Evolutionary conservation across 148 eudicot genomes (phyloP).

Genomic region (Chenopodium quinoa): DNA sequence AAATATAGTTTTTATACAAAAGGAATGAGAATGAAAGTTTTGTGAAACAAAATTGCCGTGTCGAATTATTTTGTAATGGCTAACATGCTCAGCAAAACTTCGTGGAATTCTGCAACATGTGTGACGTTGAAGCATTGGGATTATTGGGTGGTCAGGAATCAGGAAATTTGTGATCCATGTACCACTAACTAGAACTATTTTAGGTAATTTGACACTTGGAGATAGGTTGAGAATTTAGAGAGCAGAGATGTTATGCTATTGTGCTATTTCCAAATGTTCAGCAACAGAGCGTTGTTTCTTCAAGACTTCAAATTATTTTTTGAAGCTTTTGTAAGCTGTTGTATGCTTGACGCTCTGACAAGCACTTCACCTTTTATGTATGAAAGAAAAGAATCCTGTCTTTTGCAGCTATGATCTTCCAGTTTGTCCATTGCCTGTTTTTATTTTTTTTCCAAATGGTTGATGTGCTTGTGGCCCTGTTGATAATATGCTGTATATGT

Average conservation of each 20-base stretch:
- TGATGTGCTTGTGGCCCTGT: background rate
- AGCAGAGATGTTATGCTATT: too few species aligned
- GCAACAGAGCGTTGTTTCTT: too few species aligned
- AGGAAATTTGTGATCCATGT: background rate
- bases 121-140: background rate
- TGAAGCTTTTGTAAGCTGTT: background rate
- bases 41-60: background rate
- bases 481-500: background rate
- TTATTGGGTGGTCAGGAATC: background rate
- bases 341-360: background rate
- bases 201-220: too few species aligned
- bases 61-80: background rate
- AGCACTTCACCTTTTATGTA: background rate
- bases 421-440: background rate
- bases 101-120: background rate
- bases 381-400: background rate
- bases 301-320: background rate
- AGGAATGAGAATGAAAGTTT: background rate
- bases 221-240: too few species aligned
- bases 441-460: background rate
- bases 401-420: background rate
- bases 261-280: too few species aligned
- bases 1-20: background rate
- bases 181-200: background rate
- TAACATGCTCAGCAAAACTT: background rate